Evolutionary conservation across 345 rosid genomes (phyloP).

Genomic region (Erodium maritimum): DNA sequence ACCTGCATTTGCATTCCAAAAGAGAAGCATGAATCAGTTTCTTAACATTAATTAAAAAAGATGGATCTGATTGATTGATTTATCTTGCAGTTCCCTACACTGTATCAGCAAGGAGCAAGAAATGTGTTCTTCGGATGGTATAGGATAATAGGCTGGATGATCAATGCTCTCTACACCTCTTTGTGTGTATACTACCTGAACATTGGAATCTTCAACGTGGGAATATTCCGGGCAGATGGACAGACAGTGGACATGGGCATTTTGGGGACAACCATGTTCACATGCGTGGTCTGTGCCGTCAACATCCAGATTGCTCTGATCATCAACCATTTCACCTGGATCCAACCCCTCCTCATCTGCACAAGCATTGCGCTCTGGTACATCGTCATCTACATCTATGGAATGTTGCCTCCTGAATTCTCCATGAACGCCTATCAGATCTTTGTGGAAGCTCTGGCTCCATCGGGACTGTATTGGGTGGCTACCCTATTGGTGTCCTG

Average conservation of each 20-base stretch:
- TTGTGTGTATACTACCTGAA: constrained; percentile 36
- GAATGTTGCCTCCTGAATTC: constrained; percentile 31
- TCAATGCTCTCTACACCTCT: constrained; percentile 45
- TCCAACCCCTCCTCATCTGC: constrained; percentile 59
- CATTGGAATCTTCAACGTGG: constrained; percentile 24
- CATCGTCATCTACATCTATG: constrained; percentile 37
- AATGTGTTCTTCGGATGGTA: constrained; percentile 55
- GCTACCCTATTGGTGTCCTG: constrained; percentile 29
- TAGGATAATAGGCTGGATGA: constrained; percentile 61
- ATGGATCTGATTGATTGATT: not conserved
- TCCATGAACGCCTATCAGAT: constrained; percentile 31
- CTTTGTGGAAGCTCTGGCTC: constrained; percentile 36
- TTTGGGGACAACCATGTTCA: constrained; percentile 41
- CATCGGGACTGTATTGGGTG: constrained; percentile 42
- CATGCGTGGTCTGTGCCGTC: constrained; percentile 54
- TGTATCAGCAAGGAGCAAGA: constrained; percentile 64
- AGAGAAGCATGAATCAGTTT: no score
- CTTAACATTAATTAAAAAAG: no score
- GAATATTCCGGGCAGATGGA: constrained; percentile 31
- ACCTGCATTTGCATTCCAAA: not conserved
- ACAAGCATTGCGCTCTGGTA: constrained; percentile 61
- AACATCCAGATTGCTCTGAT: constrained; percentile 60
- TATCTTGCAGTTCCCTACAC: constrained; percentile 53
- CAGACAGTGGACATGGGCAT: constrained; percentile 32
- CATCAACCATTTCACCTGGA: constrained; percentile 71